Conservation (phyloP, 2,329 filamentous ascomycete species). For the Hysterium pulicare region DNA sequence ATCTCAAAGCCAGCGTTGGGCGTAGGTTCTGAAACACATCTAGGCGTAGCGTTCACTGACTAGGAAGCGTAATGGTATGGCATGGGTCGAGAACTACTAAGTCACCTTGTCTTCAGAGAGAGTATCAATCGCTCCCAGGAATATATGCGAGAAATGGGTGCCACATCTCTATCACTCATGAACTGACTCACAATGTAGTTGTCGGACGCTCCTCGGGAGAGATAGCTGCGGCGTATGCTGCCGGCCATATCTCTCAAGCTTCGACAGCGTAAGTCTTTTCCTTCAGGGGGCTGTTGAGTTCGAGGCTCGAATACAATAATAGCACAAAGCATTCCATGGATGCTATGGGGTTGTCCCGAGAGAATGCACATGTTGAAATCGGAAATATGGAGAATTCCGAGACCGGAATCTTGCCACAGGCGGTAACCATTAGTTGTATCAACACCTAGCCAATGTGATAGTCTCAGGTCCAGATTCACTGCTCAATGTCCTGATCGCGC, state of each 20-base stretch:
- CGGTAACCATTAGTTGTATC: background rate
- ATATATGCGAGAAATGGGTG: constrained; percentile 2
- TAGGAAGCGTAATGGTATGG: constrained; percentile 11
- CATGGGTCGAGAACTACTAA: constrained; percentile 9
- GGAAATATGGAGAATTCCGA: background rate
- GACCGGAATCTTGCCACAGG: background rate
- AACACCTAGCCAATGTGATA: constrained; percentile 1
- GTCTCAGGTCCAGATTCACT: background rate
- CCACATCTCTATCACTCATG: background rate
- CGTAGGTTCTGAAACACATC: background rate
- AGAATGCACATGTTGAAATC: background rate
- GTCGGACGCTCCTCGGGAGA: constrained; percentile 13
- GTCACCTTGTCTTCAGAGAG: background rate
- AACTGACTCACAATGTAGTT: constrained; percentile 4
- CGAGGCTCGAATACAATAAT: background rate
- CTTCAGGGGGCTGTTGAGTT: background rate
- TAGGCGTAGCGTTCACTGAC: constrained; percentile 15
- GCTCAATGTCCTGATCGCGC: background rate
- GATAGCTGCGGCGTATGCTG: constrained; percentile 11
- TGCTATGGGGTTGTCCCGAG: background rate
- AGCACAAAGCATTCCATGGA: background rate
- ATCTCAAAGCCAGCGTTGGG: background rate
- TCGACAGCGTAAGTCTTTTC: constrained; percentile 7
- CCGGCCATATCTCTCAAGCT: constrained; percentile 3
- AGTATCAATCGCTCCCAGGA: background rate